A percentile compares a stretch with the other conserved stretches of the same genome.
These are phyloP conservation scores for Aaosphaeria arxii DNA, from an alignment of 2,329 filamentous ascomycete genomes.

Conservation along the genomic window DNA sequence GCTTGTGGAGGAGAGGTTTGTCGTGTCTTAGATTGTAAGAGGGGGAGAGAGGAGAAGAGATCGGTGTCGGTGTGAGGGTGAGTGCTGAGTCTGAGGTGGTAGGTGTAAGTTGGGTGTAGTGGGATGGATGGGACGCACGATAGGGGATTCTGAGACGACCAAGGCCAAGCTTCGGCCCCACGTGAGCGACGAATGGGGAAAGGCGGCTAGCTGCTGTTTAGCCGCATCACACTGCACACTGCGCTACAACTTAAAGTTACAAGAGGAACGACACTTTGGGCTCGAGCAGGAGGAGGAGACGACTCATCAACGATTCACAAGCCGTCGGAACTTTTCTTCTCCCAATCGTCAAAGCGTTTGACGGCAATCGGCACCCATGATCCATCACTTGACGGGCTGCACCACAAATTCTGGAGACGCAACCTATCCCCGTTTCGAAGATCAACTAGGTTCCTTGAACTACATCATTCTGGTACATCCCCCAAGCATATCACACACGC, in stretches of 20 bases:
- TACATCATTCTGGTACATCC: too few species aligned
- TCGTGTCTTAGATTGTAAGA: background rate
- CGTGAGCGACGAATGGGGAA: background rate
- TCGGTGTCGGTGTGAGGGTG: constrained; percentile 5
- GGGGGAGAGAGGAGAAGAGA: too few species aligned
- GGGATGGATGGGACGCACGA: constrained; percentile 13
- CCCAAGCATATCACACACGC: too few species aligned
- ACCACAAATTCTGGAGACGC: too few species aligned
- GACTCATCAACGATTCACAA: constrained; percentile 1
- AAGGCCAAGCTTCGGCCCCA: background rate
- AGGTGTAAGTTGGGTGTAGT: constrained; percentile 6
- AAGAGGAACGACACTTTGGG: too few species aligned
- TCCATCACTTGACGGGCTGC: background rate
- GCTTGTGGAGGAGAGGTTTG: background rate
- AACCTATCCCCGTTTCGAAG: too few species aligned
- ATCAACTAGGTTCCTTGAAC: too few species aligned
- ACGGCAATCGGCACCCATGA: background rate
- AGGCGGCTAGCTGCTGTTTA: constrained; percentile 1
- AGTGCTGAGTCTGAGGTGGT: background rate
- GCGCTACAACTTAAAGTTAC: too few species aligned
- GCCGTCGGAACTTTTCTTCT: background rate
- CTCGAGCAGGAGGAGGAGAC: too few species aligned
- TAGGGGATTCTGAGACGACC: constrained; percentile 1
- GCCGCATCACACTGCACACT: background rate
- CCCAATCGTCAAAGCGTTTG: background rate